Evolutionary conservation across 805 yeast genomes (phyloP), one percentile per base, ranked within the genome.

Genomic region (Metschnikowia cubensis): DNA sequence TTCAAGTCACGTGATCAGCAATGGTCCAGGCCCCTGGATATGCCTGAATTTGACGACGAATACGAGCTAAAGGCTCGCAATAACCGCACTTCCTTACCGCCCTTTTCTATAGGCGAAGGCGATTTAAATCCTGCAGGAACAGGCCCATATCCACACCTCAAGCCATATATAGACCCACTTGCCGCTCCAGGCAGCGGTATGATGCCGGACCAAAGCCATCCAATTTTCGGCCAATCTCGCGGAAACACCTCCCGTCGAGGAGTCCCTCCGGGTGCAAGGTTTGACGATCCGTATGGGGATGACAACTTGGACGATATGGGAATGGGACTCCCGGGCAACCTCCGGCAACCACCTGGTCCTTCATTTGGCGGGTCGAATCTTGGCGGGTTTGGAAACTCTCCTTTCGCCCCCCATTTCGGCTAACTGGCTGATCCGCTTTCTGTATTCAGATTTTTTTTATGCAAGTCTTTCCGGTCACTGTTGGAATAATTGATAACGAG

Each of bases 1-100:
- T 11, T 14, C 6, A n/a, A 17, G 22, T 11, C 25, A 20, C 25
- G 40, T 20, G 40, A 25, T 25, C 29, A 20, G 32, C 7, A 22
- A 18, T 7, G 35, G 37, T 8, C 34, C 35, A 56, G 60, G 35
- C 70, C 74, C 2, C 47, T 57, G 18, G 78, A 74, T 55, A 71
- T 77, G 62, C 84, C 84, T 1, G 79, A 70, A 33, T 81, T 77
- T 51, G 82, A 77, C 21, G 82, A 77, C 57, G 85, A 81, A 54
- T 74, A 73, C 47, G 79, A 80, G 55, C 60, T 71, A 34, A 49
- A 49, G 25, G 31, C 33, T 33, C 47, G 53, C 5, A 41, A 34
- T 11, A 8, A 42, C 38, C 29, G 32, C 14, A 35, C 50, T n/a
- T 20, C 38, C 18, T 18, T 45, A 32, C 54, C 48, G 21, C 52